A percentile compares a stretch with the other conserved stretches of the same genome.
phyloP scores from a whole-genome alignment of 1,284 basidiomycete species.

The Pterulicium gracile region DNA sequence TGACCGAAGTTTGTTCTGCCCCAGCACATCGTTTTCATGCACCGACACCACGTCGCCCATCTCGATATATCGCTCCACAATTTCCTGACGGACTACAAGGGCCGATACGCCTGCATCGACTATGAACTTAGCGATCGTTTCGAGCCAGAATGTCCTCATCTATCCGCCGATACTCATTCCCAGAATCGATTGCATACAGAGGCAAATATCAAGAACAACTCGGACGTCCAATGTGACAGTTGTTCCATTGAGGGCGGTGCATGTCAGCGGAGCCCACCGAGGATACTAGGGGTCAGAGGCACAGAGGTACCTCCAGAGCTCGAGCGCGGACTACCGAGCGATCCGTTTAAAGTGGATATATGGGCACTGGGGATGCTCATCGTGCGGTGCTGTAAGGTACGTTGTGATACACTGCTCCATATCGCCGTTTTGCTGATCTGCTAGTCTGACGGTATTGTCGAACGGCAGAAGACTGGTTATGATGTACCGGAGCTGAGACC shows the following conservation, averaged over 20 bases:
- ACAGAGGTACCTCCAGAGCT: conserved; percentile 66
- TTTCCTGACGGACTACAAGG: conserved; percentile 49
- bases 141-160: no score
- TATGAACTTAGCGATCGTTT: conserved; percentile 55
- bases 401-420: conserved; percentile 12
- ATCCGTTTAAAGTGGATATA: conserved; percentile 62
- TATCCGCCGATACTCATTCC: no score
- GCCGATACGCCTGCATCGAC: conserved; percentile 61
- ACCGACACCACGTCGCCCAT: conserved; percentile 51
- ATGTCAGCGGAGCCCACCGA: conserved; percentile 17
- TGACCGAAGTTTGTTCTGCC: not conserved
- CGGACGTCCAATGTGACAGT: not conserved
- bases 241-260: not conserved
- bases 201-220: no score
- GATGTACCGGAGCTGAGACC: conserved; percentile 44
- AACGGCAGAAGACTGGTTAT: conserved; percentile 38
- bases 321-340: conserved; percentile 33
- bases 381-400: conserved; percentile 51
- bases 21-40: conserved; percentile 62
- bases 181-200: no score
- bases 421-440: not conserved
- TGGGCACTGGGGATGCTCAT: conserved; percentile 59
- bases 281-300: conserved; percentile 32
- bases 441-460: not conserved
- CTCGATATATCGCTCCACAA: conserved; percentile 63